Conservation (phyloP, 1,284 basidiomycete species). For the Pterula multifida region DNA sequence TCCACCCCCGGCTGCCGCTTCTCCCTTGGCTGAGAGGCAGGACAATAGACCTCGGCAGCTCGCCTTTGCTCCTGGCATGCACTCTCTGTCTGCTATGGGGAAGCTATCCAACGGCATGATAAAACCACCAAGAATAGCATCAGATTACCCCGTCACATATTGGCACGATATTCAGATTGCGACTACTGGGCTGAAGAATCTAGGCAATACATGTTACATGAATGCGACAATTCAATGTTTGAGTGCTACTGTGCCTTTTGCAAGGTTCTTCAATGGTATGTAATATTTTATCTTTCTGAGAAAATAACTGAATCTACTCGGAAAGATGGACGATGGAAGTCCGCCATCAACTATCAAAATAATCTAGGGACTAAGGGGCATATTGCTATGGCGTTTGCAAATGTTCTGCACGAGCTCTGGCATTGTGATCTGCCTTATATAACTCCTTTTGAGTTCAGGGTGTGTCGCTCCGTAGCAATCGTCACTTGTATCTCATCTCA, state of each 20-base stretch:
- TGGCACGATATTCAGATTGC: slow-evolving; percentile 76
- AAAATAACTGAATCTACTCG: slow-evolving; percentile 1
- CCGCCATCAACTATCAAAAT: slow-evolving; percentile 81
- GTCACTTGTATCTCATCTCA: background rate
- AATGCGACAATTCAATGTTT: slow-evolving; percentile 96
- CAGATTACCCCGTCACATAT: slow-evolving; percentile 67
- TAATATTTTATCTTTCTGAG: slow-evolving; percentile 6
- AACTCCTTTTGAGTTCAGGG: slow-evolving; percentile 79
- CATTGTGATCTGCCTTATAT: slow-evolving; percentile 77
- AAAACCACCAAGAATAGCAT: slow-evolving; percentile 48
- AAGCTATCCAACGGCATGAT: slow-evolving; percentile 10
- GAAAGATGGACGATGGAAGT: slow-evolving; percentile 78
- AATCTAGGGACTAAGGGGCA: slow-evolving; percentile 83
- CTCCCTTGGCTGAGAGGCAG: slow-evolving; percentile 54
- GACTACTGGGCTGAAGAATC: slow-evolving; percentile 83
- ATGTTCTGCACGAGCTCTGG: slow-evolving; percentile 82
- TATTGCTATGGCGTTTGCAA: slow-evolving; percentile 76
- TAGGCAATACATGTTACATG: slow-evolving; percentile 99
- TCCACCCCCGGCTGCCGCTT: slow-evolving; percentile 57
- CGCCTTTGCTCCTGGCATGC: slow-evolving; percentile 6
- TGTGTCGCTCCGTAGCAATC: slow-evolving; percentile 27
- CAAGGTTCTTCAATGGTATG: slow-evolving; percentile 78
- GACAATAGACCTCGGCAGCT: slow-evolving; percentile 43
- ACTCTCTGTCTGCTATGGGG: slow-evolving; percentile 3
- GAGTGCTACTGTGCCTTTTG: slow-evolving; percentile 83